These are phyloP conservation scores for Prinsepia uniflora DNA, from an alignment of 306 rosid species.

Conservation along the genomic window DNA sequence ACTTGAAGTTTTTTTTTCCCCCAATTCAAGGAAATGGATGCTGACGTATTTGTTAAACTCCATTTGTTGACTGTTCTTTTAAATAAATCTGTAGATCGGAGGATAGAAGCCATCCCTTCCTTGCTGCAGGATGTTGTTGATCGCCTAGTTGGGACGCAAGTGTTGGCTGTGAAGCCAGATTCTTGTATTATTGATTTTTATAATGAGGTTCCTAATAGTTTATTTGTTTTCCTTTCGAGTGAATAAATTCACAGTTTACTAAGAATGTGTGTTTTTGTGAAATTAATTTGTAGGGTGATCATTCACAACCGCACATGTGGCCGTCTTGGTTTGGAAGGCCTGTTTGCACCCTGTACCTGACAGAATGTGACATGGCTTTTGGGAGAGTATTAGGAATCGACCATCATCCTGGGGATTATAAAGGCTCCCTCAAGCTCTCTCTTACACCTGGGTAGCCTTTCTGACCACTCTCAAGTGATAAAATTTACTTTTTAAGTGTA, in stretches of 20 bases:
- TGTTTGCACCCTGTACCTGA: conserved; percentile 56
- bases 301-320: conserved; percentile 76
- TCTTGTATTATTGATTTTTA: conserved; percentile 82
- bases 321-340: conserved; percentile 91
- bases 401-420: conserved; percentile 80
- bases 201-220: conserved; percentile 57
- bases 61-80: conserved; percentile 3
- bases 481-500: background rate
- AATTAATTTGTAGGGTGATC: conserved; percentile 72
- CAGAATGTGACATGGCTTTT: conserved; percentile 86
- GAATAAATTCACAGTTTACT: conserved; percentile 11
- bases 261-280: conserved; percentile 24
- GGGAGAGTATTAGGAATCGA: conserved; percentile 59
- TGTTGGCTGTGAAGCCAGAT: conserved; percentile 76
- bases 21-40: background rate
- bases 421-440: conserved; percentile 62
- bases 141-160: conserved; percentile 53
- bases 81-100: conserved; percentile 61
- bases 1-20: conserved; percentile 6
- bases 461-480: conserved; percentile 14
- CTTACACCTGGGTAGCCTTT: conserved; percentile 74
- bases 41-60: background rate
- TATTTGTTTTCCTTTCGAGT: conserved; percentile 9
- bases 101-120: conserved; percentile 71
- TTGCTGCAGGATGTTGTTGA: conserved; percentile 69